Evolutionary conservation across 208 protist species (phyloP), one percentile per base, ranked within the genome.

Genomic region (Trypanosoma brucei): DNA sequence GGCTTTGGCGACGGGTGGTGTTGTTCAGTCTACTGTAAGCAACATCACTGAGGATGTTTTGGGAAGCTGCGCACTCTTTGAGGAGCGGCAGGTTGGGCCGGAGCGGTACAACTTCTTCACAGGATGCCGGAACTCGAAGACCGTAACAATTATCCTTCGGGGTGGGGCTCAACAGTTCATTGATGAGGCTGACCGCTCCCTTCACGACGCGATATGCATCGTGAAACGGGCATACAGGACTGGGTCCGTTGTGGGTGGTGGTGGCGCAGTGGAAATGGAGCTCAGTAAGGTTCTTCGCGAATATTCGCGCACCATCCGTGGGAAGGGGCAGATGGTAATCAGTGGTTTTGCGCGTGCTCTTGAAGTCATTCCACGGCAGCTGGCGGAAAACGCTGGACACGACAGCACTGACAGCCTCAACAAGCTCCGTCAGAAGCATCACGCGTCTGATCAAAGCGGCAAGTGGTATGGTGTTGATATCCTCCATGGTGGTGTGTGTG

Each of bases 171-270:
- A 99, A 75, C 98, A 99, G 78, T 99, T 99, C 76, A 99, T 99
- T 70, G 98, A 98, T 59, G 97, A 99, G 81, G 98, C 98, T 30
- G 98, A 99, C 65, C 84, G 99, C 48, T 99, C 98, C 14, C 91
- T 99, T 34, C 99, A 99, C 79, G 99, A 99, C 78, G 97, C 99
- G 36, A 99, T 99, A 79, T 99, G 98, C 95, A 98, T 99, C 78
- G 98, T 99, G 8, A 90, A 98, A 57, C 82, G 98, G 55, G 96
- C 98, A 36, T 76, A 98, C 60, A 97, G 98, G 78, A 97, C 99
- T 55, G 83, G 90, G 48, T 86, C 85, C 30, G 96, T 99, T 36
- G 98, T 99, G 9, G 98, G 98, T 46, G 99, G 99, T 49, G 99
- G 97, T 65, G 99, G 99, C 59, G 98, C 99, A 30, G 96, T 99